Conservation (phyloP, 2,329 filamentous ascomycete genomes). For the Dactylellina drechsleri region DNA sequence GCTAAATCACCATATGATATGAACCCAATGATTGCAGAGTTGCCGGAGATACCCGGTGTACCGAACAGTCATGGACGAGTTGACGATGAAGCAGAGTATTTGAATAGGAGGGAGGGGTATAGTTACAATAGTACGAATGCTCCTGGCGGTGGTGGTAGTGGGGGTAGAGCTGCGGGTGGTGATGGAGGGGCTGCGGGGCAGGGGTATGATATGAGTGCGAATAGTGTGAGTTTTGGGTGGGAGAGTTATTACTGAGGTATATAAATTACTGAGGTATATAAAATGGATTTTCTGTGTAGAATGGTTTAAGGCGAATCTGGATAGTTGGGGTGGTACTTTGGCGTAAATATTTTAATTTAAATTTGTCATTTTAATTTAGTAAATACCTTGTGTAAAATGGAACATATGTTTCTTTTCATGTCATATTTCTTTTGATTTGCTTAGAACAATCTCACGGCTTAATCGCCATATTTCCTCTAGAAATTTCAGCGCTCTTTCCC, state of each 20-base stretch:
- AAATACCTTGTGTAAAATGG: too few species aligned
- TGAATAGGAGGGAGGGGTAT: conserved; percentile 35
- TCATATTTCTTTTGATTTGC: too few species aligned
- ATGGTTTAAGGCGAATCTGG: not conserved
- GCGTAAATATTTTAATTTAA: not conserved
- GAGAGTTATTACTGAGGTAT: conserved; percentile 36
- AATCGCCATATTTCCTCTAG: too few species aligned
- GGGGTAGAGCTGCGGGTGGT: too few species aligned
- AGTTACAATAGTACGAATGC: conserved; percentile 4
- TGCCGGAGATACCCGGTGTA: conserved; percentile 32
- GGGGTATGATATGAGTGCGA: conserved; percentile 37
- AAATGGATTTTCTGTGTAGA: not conserved
- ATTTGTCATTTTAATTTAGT: too few species aligned
- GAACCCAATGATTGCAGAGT: conserved; percentile 42
- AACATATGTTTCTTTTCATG: too few species aligned
- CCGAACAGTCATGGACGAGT: not conserved
- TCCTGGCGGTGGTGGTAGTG: too few species aligned
- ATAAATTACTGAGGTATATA: too few species aligned
- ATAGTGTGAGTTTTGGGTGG: conserved; percentile 46
- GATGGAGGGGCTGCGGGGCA: not conserved
- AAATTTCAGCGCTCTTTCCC: too few species aligned
- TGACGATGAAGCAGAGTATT: conserved; percentile 4
- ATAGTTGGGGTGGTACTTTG: not conserved
- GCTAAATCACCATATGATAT: conserved; percentile 38
- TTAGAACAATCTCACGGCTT: too few species aligned